phyloP scores from a whole-genome alignment of 2,329 filamentous ascomycete species.

The Pyrenophora seminiperda region DNA sequence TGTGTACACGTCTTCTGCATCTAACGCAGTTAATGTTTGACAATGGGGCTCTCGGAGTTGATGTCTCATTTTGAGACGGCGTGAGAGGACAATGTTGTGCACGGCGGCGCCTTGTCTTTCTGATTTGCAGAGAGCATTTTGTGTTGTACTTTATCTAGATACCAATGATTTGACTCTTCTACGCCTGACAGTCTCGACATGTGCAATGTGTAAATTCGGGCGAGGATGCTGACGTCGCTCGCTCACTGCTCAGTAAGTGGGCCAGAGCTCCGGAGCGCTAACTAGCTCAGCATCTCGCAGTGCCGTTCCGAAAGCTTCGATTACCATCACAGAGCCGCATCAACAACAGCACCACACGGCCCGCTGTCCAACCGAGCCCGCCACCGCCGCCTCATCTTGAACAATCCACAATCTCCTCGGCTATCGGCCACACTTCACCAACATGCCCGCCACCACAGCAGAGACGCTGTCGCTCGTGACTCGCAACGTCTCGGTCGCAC shows the following conservation, averaged over 20 bases:
- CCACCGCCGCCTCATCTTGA: conserved; percentile 13
- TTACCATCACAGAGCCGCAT: conserved; percentile 44
- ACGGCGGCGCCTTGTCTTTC: not conserved
- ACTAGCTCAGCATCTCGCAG: conserved; percentile 21
- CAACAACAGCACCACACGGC: conserved; percentile 31
- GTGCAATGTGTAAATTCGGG: not conserved
- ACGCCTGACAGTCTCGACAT: not conserved
- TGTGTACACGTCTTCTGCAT: not conserved
- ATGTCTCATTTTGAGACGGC: not conserved
- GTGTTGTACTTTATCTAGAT: conserved; percentile 25
- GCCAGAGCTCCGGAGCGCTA: conserved; percentile 28
- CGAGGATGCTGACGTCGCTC: not conserved
- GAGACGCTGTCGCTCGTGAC: conserved; percentile 95
- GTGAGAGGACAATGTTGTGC: conserved; percentile 1
- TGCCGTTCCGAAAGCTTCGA: conserved; percentile 40
- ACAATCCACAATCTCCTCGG: conserved; percentile 3
- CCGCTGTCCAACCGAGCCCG: conserved; percentile 19
- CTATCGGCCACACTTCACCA: conserved; percentile 20
- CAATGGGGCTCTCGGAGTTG: not conserved
- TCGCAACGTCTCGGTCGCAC: conserved; percentile 94
- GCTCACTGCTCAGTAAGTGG: conserved; percentile 15
- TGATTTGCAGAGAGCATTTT: not conserved
- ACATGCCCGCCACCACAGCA: conserved; percentile 94
- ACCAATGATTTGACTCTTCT: conserved; percentile 19
- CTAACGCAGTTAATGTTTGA: conserved; percentile 1